Evolutionary conservation across 257 asterid genomes (phyloP).

Genomic region (Ilex asprella): DNA sequence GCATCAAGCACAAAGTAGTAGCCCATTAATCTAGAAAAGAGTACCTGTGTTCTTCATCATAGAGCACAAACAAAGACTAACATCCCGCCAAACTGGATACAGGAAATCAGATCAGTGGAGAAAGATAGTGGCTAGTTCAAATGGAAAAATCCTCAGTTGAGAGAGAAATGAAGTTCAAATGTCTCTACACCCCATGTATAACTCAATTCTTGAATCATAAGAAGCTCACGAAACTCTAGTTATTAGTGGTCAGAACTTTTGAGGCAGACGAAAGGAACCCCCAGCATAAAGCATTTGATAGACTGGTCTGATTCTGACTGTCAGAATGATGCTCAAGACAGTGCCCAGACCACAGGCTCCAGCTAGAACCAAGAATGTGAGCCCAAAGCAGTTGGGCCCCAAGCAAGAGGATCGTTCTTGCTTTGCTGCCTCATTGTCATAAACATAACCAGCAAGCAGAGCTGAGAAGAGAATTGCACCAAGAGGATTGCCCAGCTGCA

Average conservation of each 20-base stretch:
- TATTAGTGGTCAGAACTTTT: neutral
- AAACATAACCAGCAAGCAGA: neutral
- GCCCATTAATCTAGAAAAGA: too few relatives aligned
- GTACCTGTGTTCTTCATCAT: too few relatives aligned
- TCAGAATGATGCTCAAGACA: neutral
- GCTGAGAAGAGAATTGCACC: neutral
- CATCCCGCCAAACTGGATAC: too few relatives aligned
- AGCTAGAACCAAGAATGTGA: neutral
- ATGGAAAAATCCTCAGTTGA: too few relatives aligned
- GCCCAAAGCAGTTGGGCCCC: neutral
- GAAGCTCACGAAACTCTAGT: neutral
- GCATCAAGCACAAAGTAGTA: too few relatives aligned
- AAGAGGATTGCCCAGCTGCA: neutral
- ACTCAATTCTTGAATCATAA: neutral
- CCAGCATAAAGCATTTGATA: neutral
- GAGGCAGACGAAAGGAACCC: constrained; percentile 1
- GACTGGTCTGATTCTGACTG: neutral
- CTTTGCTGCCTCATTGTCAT: neutral
- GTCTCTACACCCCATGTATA: neutral
- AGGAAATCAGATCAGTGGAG: too few relatives aligned
- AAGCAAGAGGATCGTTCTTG: neutral
- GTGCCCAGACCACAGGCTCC: constrained; percentile 1
- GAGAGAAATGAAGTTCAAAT: too few relatives aligned
- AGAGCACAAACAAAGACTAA: too few relatives aligned
- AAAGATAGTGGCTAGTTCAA: too few relatives aligned